phyloP scores from a whole-genome alignment of 305 asterid genomes.

The Stenogyne calaminthoides region DNA sequence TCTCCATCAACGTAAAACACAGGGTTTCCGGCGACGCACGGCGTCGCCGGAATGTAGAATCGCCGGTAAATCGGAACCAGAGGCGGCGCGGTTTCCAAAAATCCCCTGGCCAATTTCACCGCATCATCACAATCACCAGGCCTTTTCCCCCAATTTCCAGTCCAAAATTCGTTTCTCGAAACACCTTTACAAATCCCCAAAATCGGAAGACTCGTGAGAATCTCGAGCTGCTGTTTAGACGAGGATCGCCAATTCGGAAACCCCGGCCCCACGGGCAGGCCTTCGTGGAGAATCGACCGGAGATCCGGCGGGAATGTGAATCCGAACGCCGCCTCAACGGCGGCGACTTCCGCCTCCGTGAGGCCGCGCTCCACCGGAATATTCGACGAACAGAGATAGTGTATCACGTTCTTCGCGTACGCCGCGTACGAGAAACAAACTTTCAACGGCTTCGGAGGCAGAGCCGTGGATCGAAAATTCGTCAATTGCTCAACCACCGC shows the following conservation, averaged over 20 bases:
- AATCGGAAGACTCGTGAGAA: conserved; percentile 49
- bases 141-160: conserved; percentile 59
- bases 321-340: conserved; percentile 48
- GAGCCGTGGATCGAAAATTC: conserved; percentile 30
- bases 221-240: conserved; percentile 59
- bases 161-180: conserved; percentile 53
- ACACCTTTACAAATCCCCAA: conserved; percentile 60
- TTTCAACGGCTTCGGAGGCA: conserved; percentile 41
- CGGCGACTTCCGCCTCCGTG: conserved; percentile 58
- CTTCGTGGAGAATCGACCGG: conserved; percentile 80
- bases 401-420: conserved; percentile 68
- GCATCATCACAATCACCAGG: conserved; percentile 58
- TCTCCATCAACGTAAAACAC: conserved; percentile 71
- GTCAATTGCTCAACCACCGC: conserved; percentile 28
- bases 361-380: conserved; percentile 78
- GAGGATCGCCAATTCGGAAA: conserved; percentile 90
- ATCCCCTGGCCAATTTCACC: conserved; percentile 39
- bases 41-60: conserved; percentile 65
- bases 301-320: conserved; percentile 87
- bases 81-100: conserved; percentile 47
- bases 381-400: conserved; percentile 50
- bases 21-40: conserved; percentile 79
- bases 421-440: conserved; percentile 89
- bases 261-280: conserved; percentile 78
- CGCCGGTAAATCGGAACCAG: conserved; percentile 69